phyloP scores from a whole-genome alignment of 768 basidiomycete species.

The Hypholoma sublateritium region DNA sequence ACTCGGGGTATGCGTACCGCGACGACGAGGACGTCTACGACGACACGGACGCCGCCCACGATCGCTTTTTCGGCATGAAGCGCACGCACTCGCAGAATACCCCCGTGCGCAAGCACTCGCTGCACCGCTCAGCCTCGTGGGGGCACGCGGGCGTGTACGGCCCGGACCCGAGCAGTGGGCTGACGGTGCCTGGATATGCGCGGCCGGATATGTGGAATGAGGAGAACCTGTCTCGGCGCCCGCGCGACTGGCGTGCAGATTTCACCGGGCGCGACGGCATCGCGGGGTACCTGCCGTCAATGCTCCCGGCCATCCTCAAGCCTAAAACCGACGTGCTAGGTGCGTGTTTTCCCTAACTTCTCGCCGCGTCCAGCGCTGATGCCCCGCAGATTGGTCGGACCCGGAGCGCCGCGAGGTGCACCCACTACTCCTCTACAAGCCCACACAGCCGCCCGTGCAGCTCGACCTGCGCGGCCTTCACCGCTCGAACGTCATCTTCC shows the following conservation, averaged over 20 bases:
- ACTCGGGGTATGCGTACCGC: not conserved
- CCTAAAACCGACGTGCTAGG: conserved; percentile 33
- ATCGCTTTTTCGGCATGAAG: conserved; percentile 7
- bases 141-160: conserved; percentile 6
- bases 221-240: conserved; percentile 37
- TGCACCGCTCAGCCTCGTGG: conserved; percentile 21
- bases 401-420: conserved; percentile 28
- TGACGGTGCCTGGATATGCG: conserved; percentile 18
- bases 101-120: not conserved
- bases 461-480: conserved; percentile 48
- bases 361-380: not conserved
- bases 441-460: conserved; percentile 35
- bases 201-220: conserved; percentile 29
- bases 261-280: conserved; percentile 30
- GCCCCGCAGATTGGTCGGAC: conserved; percentile 26
- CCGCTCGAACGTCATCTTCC: conserved; percentile 41
- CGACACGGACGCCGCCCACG: not conserved
- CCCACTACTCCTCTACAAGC: conserved; percentile 27
- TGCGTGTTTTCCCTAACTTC: conserved; percentile 9
- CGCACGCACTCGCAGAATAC: conserved; percentile 17
- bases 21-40: not conserved
- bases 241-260: conserved; percentile 44
- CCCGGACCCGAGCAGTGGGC: not conserved
- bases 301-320: conserved; percentile 20
- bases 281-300: conserved; percentile 21